Conservation (phyloP, 345 rosid species). For the Odontarrhena argentea region DNA sequence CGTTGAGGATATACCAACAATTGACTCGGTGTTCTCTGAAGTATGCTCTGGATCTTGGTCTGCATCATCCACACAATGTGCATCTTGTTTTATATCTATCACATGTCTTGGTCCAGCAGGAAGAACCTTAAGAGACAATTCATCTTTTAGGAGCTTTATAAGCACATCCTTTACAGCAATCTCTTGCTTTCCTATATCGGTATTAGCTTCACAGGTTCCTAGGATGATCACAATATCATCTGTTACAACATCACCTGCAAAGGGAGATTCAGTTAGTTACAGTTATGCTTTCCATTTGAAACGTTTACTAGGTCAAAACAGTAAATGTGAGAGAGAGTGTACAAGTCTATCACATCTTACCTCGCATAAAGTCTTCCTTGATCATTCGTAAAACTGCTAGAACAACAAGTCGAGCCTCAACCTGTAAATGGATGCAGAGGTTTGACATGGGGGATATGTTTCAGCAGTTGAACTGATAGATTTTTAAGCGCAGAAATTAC, state of each 20-base stretch:
- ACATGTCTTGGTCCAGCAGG: constrained; percentile 41
- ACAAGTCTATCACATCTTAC: constrained; percentile 40
- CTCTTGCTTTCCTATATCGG: constrained; percentile 36
- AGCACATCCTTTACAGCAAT: constrained; percentile 57
- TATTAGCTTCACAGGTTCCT: constrained; percentile 49
- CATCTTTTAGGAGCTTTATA: constrained; percentile 58
- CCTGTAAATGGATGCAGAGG: constrained; percentile 52
- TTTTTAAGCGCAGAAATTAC: constrained; percentile 14
- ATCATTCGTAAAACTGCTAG: constrained; percentile 88
- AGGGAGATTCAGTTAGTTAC: constrained; percentile 23
- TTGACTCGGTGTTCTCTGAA: constrained; percentile 34
- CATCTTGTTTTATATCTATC: constrained; percentile 20
- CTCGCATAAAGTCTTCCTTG: constrained; percentile 70
- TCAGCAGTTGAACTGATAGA: constrained; percentile 22
- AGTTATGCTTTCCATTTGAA: constrained; percentile 3
- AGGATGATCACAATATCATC: constrained; percentile 76
- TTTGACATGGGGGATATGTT: constrained; percentile 24
- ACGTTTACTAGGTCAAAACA: background rate
- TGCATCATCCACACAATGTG: constrained; percentile 26
- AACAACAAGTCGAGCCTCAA: constrained; percentile 90
- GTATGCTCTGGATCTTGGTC: constrained; percentile 30
- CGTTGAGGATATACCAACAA: constrained; percentile 45
- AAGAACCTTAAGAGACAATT: constrained; percentile 70
- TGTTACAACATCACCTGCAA: constrained; percentile 62
- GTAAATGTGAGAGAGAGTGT: background rate